Percentiles rank a stretch among this genome's conserved stretches.
These are phyloP conservation scores for Citrus trifoliata DNA, from an alignment of 345 rosid genomes.

Conservation along the genomic window DNA sequence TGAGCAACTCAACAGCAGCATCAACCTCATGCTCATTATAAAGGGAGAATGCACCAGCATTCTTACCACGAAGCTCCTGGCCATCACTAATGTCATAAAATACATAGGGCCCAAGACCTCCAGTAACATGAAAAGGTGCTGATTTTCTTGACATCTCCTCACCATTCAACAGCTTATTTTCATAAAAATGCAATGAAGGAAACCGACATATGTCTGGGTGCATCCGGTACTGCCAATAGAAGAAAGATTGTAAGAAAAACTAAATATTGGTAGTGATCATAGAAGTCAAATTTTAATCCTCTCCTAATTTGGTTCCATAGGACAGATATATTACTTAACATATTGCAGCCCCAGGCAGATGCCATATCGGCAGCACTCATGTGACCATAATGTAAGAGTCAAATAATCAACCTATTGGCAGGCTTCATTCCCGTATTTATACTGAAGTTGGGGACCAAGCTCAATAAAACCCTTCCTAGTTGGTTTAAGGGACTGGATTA, in stretches of 20 bases:
- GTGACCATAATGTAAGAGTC: neutral
- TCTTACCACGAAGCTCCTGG: slow-evolving; percentile 67
- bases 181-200: slow-evolving; percentile 90
- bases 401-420: neutral
- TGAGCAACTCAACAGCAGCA: slow-evolving; percentile 80
- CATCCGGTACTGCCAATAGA: slow-evolving; percentile 90
- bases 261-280: neutral
- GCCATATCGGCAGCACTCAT: neutral
- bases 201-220: slow-evolving; percentile 93
- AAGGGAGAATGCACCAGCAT: slow-evolving; percentile 69
- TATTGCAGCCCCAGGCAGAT: neutral
- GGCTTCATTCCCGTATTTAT: neutral
- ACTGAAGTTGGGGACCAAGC: neutral
- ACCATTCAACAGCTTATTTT: slow-evolving; percentile 80
- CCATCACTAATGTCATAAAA: slow-evolving; percentile 85
- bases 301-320: neutral
- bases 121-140: slow-evolving; percentile 67
- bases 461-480: neutral
- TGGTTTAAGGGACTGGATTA: neutral
- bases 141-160: slow-evolving; percentile 58
- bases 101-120: slow-evolving; percentile 74
- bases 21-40: slow-evolving; percentile 87
- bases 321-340: neutral
- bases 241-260: slow-evolving; percentile 17
- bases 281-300: neutral